These are phyloP conservation scores for Carallia brachiata DNA, from an alignment of 345 rosid species.

Conservation along the genomic window DNA sequence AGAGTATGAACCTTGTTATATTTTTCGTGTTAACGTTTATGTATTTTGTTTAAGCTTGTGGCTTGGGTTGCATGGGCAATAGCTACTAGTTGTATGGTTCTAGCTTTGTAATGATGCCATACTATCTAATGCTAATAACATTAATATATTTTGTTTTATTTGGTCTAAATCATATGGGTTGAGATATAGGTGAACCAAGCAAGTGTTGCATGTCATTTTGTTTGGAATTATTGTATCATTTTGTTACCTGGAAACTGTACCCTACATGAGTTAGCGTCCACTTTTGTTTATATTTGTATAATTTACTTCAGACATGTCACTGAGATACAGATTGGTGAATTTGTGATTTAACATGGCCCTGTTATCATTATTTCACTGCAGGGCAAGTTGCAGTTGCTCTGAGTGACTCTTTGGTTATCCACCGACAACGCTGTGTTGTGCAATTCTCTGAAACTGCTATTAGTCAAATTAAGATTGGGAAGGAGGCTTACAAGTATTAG, in stretches of 20 bases:
- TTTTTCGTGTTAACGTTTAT: background rate
- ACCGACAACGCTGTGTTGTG: slow-evolving; percentile 13
- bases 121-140: no score
- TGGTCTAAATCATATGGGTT: no score
- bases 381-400: slow-evolving; percentile 1
- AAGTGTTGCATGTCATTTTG: background rate
- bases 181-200: no score
- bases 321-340: slow-evolving; percentile 1
- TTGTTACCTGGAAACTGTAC: background rate
- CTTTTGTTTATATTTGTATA: background rate
- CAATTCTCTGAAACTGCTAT: slow-evolving; percentile 19
- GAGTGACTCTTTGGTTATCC: slow-evolving; percentile 13
- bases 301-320: background rate
- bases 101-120: no score
- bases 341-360: background rate
- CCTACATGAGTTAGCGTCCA: background rate
- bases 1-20: background rate
- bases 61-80: background rate
- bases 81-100: background rate
- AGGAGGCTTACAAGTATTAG: slow-evolving; percentile 35
- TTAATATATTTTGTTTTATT: no score
- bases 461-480: slow-evolving; percentile 28
- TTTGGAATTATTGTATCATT: background rate
- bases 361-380: slow-evolving; percentile 1
- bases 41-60: background rate